Evolutionary conservation across 768 basidiomycete species (phyloP).

Genomic region (Macrolepiota albuminosa): DNA sequence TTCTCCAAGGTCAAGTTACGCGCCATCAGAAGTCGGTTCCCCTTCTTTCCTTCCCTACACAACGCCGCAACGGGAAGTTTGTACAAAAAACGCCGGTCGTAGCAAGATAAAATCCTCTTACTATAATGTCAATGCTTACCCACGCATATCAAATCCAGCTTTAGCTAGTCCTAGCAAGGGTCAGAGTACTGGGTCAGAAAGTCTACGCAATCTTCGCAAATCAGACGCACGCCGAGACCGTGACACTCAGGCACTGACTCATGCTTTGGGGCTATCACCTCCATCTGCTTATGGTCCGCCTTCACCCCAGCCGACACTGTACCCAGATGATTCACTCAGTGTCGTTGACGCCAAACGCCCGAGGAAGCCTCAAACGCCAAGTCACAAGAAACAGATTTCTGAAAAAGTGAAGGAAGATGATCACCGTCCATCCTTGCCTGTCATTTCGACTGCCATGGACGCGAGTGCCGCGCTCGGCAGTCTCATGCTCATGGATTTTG

Average conservation of each 20-base stretch:
- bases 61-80: constrained; percentile 20
- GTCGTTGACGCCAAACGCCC: constrained; percentile 36
- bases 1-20: constrained; percentile 45
- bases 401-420: constrained; percentile 18
- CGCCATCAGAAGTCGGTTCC: constrained; percentile 46
- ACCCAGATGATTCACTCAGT: constrained; percentile 71
- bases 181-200: constrained; percentile 6
- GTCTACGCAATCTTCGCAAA: constrained; percentile 26
- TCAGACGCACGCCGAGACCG: constrained; percentile 39
- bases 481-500: constrained; percentile 60
- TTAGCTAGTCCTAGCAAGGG: constrained; percentile 16
- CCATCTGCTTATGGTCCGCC: constrained; percentile 29
- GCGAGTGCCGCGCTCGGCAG: constrained; percentile 47
- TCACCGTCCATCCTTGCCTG: constrained; percentile 17
- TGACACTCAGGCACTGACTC: constrained; percentile 32
- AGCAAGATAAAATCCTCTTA: constrained; percentile 68
- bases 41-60: constrained; percentile 30
- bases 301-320: constrained; percentile 58
- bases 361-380: constrained; percentile 12
- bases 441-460: constrained; percentile 28
- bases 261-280: constrained; percentile 34
- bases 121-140: constrained; percentile 49
- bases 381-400: constrained; percentile 7
- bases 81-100: constrained; percentile 41
- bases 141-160: constrained; percentile 47